phyloP scores from a whole-genome alignment of 768 basidiomycete species.

The Chalciporus chontae region DNA sequence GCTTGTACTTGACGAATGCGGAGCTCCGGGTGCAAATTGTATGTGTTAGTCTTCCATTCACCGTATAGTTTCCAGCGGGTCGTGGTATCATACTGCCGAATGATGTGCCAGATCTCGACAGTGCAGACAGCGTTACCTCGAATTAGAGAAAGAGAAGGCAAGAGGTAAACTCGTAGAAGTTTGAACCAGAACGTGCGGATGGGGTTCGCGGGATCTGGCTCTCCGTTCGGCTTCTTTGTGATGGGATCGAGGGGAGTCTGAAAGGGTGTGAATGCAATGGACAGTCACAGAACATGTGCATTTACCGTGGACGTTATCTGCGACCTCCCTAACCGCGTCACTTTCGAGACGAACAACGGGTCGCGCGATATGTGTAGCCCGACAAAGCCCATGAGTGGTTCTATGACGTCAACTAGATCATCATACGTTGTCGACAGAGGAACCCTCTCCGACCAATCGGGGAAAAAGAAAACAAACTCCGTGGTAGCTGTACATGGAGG shows the following conservation, averaged over 20 bases:
- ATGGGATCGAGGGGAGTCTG: constrained; percentile 52
- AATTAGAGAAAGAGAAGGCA: constrained; percentile 85
- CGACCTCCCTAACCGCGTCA: constrained; percentile 70
- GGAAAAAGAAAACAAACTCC: constrained; percentile 91
- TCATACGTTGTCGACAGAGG: constrained; percentile 61
- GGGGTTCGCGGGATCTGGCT: constrained; percentile 55
- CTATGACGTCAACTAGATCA: constrained; percentile 71
- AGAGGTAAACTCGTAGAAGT: constrained; percentile 71
- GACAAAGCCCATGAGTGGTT: constrained; percentile 77
- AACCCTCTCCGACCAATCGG: constrained; percentile 72
- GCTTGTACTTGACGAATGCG: constrained; percentile 78
- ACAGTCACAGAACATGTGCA: not conserved
- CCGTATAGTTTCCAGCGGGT: constrained; percentile 91
- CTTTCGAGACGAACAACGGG: constrained; percentile 71
- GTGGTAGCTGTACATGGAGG: constrained; percentile 72
- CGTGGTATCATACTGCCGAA: constrained; percentile 73
- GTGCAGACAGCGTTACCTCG: constrained; percentile 85
- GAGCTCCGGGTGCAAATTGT: constrained; percentile 75
- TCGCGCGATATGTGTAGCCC: constrained; percentile 81
- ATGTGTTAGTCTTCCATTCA: constrained; percentile 81
- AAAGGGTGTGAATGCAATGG: constrained; percentile 7
- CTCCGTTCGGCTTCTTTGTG: constrained; percentile 56
- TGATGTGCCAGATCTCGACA: constrained; percentile 89
- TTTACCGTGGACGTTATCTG: constrained; percentile 57
- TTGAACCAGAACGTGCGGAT: constrained; percentile 81